Conservation (phyloP, 345 rosid species). For the Raphanus raphanistrum region DNA sequence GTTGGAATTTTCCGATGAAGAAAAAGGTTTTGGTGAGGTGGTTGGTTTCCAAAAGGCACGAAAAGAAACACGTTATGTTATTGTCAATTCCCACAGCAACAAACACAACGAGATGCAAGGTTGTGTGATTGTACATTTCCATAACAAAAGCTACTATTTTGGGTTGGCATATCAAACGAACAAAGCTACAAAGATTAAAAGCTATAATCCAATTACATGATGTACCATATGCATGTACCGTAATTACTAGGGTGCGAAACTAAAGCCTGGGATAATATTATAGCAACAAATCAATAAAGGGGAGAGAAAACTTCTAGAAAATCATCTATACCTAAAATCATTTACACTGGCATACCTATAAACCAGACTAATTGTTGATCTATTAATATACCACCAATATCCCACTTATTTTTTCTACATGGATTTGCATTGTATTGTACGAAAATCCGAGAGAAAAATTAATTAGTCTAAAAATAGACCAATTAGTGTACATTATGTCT, state of each 20-base stretch:
- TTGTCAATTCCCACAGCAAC: neutral
- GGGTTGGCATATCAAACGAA: neutral
- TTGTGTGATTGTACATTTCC: neutral
- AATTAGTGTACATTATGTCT: neutral
- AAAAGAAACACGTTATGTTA: neutral
- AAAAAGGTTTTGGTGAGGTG: neutral
- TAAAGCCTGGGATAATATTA: neutral
- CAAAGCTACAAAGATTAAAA: neutral
- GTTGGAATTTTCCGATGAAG: neutral
- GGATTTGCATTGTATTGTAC: neutral
- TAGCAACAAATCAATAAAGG: neutral
- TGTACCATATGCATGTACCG: neutral
- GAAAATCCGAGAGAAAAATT: conserved; percentile 20
- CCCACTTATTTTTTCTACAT: neutral
- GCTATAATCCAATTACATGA: neutral
- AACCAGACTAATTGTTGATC: neutral
- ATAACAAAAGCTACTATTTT: neutral
- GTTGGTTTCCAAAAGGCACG: neutral
- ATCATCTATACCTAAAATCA: neutral
- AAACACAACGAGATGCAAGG: neutral
- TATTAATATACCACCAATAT: neutral
- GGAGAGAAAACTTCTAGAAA: neutral
- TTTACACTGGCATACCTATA: neutral
- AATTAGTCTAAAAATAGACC: neutral
- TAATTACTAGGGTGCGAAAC: neutral